A percentile compares a stretch with the other conserved stretches of the same genome.
Conservation (phyloP, 2,329 filamentous ascomycete species). For the Macroventuria anomochaeta region DNA sequence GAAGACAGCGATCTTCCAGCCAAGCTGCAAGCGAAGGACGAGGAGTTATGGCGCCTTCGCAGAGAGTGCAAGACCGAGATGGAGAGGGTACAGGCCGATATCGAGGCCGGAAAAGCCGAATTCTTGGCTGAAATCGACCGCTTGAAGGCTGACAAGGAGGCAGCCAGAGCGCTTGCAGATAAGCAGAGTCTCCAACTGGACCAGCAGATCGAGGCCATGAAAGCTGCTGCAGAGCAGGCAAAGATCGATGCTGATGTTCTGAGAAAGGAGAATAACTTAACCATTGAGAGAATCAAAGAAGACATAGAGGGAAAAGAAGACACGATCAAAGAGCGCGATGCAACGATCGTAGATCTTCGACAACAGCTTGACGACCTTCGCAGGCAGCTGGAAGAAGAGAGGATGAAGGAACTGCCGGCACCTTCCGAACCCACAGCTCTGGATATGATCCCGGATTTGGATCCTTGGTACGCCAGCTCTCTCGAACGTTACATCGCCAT, state of each 20-base stretch:
- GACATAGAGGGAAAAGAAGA: constrained; percentile 45
- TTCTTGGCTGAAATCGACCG: constrained; percentile 21
- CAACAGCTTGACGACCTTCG: constrained; percentile 34
- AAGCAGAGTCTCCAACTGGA: constrained; percentile 21
- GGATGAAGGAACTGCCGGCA: constrained; percentile 27
- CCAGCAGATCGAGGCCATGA: constrained; percentile 33
- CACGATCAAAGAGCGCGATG: constrained; percentile 38
- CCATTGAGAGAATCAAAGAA: constrained; percentile 43
- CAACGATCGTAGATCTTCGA: constrained; percentile 29
- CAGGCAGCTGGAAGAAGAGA: constrained; percentile 37
- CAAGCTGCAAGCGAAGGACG: constrained; percentile 41
- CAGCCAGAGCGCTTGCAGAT: constrained; percentile 25
- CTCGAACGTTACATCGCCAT: constrained; percentile 62
- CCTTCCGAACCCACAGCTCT: constrained; percentile 34
- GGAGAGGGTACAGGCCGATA: constrained; percentile 24
- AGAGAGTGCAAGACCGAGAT: constrained; percentile 29
- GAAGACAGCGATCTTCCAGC: constrained; percentile 21
- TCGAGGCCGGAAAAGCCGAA: constrained; percentile 24
- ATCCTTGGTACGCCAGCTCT: constrained; percentile 64
- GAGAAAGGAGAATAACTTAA: constrained; percentile 37
- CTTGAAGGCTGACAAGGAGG: constrained; percentile 27
- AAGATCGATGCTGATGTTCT: constrained; percentile 30
- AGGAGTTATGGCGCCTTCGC: constrained; percentile 34
- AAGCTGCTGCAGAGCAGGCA: constrained; percentile 27
- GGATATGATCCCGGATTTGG: constrained; percentile 59